Base-by-base conservation (phyloP, 2,329 filamentous ascomycete genomes). In the Botrytis byssoidea region DNA sequence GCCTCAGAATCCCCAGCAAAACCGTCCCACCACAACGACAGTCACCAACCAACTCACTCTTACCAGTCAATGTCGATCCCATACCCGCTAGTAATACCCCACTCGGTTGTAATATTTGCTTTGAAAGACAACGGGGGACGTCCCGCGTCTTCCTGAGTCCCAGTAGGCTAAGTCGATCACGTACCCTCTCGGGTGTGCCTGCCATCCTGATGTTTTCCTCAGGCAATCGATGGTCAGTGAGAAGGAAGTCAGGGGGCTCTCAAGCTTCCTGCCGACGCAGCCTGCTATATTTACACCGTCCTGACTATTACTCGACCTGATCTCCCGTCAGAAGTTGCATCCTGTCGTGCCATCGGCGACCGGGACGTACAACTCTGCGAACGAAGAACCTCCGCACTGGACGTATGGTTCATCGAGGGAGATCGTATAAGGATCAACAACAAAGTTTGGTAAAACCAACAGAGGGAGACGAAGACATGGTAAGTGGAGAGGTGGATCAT, bases 191-290 rank as follows among this genome's bases (percentile, higher is more conserved):
- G 59, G 59, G 59, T 25, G 59, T 61, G 32, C 59, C 59, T 61
- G 59, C 59, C 59, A 9, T 37, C 20, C 35, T 61, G 59, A 35
- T 61, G 35, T 61, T 61, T 61, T 37, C 35, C 59, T 61, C 59
- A 40, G 35, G 59, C 59, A 1, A 61, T 61, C 59, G 59, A 61
- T 61, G 59, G 35, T 40, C 59, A 37, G 25, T 35, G 59, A 61
- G 59, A 37, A 61, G 59, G 59, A 61, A 61, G 59, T 61, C 59
- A 37, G 35, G 35, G 20, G 32, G 59, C 20, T 61, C 59, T 61
- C 59, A 61, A 61, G 59, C 59, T 61, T 55, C 51, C 59, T 61
- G 59, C 59, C 59, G 59, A 61, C 59, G 32, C 59, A 61, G 59
- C 32, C 59, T 55, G 59, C 59, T 37, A 9, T 60, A 60, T 37